Conservation (phyloP, 1,284 basidiomycete genomes). For the Melampsora abietis-canadensis region DNA sequence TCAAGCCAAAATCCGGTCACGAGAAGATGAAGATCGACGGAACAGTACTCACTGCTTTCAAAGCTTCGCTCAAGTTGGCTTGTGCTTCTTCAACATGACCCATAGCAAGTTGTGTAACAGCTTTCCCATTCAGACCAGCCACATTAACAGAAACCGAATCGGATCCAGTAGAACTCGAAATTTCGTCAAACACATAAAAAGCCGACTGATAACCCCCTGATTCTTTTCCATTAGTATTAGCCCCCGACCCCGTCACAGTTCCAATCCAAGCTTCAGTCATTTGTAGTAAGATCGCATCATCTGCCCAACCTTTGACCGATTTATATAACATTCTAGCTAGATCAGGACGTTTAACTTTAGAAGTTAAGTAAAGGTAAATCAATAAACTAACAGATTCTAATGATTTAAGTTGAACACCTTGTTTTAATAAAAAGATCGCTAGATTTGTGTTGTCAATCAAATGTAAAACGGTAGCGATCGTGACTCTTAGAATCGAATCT, state of each 20-base stretch:
- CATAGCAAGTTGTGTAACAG: conserved; percentile 73
- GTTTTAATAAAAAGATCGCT: conserved; percentile 36
- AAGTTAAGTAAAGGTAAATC: conserved; percentile 75
- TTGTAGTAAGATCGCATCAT: conserved; percentile 83
- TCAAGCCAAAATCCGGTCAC: background rate
- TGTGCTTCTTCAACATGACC: conserved; percentile 77
- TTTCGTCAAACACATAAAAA: conserved; percentile 85
- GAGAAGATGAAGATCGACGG: background rate
- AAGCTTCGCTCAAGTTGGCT: conserved; percentile 76
- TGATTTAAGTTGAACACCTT: conserved; percentile 41
- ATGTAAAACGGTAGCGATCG: conserved; percentile 21
- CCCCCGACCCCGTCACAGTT: conserved; percentile 66
- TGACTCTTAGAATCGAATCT: conserved; percentile 31
- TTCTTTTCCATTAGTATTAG: conserved; percentile 27
- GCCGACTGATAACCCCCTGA: conserved; percentile 58
- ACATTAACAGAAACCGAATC: conserved; percentile 60
- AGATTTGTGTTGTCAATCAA: conserved; percentile 17
- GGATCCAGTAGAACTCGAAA: conserved; percentile 64
- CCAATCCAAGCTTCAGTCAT: conserved; percentile 83
- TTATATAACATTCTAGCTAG: conserved; percentile 80
- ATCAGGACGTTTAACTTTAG: conserved; percentile 68
- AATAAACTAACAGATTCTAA: conserved; percentile 68
- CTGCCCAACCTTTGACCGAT: conserved; percentile 74
- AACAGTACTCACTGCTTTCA: conserved; percentile 52
- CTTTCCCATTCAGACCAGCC: conserved; percentile 73